These are phyloP conservation scores for Lipomyces sp. DNA, from an alignment of 805 yeast species.

Conservation along the genomic window DNA sequence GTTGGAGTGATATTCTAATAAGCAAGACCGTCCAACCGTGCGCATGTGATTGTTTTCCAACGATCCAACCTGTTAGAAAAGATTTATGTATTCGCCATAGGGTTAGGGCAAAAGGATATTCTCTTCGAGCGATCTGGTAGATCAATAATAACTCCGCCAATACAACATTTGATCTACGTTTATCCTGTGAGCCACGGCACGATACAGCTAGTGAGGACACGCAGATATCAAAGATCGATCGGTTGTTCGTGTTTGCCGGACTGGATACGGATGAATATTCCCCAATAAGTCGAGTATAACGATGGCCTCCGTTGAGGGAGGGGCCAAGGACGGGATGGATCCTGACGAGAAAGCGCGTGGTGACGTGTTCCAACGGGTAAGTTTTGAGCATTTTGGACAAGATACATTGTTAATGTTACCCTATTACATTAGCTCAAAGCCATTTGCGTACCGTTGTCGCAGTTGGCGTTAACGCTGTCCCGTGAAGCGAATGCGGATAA, in stretches of 20 bases:
- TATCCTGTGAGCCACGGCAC: background rate
- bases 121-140: background rate
- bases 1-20: background rate
- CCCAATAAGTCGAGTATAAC: background rate
- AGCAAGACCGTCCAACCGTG: background rate
- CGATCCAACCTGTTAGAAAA: too few species aligned
- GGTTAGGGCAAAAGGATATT: background rate
- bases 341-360: background rate
- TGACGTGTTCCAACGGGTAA: background rate
- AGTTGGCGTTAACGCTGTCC: slow-evolving; percentile 21
- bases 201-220: background rate
- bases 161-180: background rate
- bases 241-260: background rate
- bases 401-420: background rate
- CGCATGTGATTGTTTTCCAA: background rate
- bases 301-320: background rate
- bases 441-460: slow-evolving; percentile 32
- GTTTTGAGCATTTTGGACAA: background rate
- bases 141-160: background rate
- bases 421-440: slow-evolving; percentile 14
- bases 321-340: background rate
- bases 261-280: background rate
- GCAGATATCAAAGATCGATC: background rate
- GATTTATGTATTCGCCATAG: background rate
- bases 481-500: slow-evolving; percentile 22